A percentile compares a stretch with the other conserved stretches of the same genome.
phyloP scores from a whole-genome alignment of 2,329 filamentous ascomycete species.

The Aureobasidium melanogenum region DNA sequence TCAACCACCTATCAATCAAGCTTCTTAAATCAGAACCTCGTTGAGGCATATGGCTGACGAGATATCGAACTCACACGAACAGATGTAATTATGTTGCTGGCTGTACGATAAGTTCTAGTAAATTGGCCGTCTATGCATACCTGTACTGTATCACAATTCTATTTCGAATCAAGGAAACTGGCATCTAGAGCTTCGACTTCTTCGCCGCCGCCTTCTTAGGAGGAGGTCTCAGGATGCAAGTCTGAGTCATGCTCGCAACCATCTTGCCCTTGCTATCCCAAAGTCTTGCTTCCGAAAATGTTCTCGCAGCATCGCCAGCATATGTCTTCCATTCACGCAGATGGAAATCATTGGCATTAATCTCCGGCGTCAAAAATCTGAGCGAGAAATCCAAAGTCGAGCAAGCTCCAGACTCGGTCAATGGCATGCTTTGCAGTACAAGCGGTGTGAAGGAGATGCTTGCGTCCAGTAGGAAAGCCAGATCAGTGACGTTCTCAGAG shows the following conservation, averaged over 20 bases:
- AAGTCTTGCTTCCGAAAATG: conserved; percentile 37
- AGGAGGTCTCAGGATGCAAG: conserved; percentile 28
- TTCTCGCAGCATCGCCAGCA: conserved; percentile 33
- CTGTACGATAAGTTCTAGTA: no score
- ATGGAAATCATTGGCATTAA: conserved; percentile 36
- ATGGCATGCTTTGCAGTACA: conserved; percentile 33
- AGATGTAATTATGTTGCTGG: no score
- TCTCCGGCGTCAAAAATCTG: conserved; percentile 31
- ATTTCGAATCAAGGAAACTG: no score
- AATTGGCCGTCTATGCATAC: no score
- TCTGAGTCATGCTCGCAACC: conserved; percentile 42
- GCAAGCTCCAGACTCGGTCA: conserved; percentile 37
- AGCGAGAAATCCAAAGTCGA: conserved; percentile 44
- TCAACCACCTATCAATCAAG: no score
- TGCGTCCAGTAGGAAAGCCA: conserved; percentile 39
- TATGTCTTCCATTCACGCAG: conserved; percentile 34
- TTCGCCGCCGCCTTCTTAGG: neutral
- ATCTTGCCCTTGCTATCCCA: conserved; percentile 38
- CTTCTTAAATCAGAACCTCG: no score
- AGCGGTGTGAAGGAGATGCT: conserved; percentile 38
- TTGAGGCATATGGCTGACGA: no score
- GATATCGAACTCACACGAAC: no score
- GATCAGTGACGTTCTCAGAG: conserved; percentile 28
- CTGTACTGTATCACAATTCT: no score
- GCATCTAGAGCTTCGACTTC: neutral